Evolutionary conservation across 2,329 filamentous ascomycete species (phyloP), one percentile per base, ranked within the genome.

Genomic region (Sclerotinia glacialis): DNA sequence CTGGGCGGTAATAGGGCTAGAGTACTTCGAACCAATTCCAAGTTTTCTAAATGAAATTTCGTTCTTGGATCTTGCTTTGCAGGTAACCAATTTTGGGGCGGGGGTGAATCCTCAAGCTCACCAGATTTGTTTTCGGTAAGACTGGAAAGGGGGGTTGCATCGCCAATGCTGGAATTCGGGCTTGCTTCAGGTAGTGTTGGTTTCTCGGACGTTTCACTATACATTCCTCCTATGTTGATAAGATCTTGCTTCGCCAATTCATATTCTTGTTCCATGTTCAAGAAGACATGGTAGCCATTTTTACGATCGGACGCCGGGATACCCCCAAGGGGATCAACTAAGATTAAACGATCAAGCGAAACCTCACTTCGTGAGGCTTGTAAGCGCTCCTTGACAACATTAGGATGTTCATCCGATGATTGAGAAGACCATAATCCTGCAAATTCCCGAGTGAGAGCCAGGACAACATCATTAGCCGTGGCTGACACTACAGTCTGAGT

Each of bases 211-310:
- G 8, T 44, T 50, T 21, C 7, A 42, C 23, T 7, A 31, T 31
- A 26, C 46, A 42, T 26, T 23, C 55, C 64, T 31, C 69, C 44
- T 7, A 47, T 59, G 40, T 67, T 56, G 0, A 74, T 66, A 6
- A 96, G 81, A 71, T 92, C 85, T 21, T 83, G 78, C 68, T 86
- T 82, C 59, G 96, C 89, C 34, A 84, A 80, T 1, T 85, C 81
- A 71, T 90, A 97, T 76, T 99, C 94, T 75, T 98, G 93, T 75
- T 96, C 90, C 66, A 99, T 83, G 73, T 99, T 99, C 75, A 99
- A 86, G 75, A 97, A 98, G 9, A 95, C 86, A 76, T 95, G 90
- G 2, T 90, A 85, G 61, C 83, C 85, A 77, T 89, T 79, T 54
- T 84, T 80, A 71, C 84, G 77, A 76, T 83, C 79, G 72, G 83